phyloP scores from a whole-genome alignment of 305 asterid species.

The Rubia tinctorum region DNA sequence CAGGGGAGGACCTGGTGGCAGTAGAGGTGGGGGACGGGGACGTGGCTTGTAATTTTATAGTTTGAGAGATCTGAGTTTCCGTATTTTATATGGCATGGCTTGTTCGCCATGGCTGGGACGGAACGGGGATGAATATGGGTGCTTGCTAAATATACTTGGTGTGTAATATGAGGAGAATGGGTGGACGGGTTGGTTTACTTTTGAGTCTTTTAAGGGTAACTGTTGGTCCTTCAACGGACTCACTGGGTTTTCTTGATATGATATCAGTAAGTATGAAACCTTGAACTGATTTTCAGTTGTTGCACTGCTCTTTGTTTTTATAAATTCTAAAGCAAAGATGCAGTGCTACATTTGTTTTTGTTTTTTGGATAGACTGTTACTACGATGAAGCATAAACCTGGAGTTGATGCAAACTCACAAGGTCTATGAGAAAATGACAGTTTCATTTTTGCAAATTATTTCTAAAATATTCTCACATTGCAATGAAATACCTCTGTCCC shows the following conservation, averaged over 20 bases:
- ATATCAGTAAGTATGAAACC: not conserved
- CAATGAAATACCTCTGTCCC: no score
- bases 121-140: not conserved
- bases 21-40: slow-evolving; percentile 44
- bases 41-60: slow-evolving; percentile 32
- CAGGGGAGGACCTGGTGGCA: slow-evolving; percentile 48
- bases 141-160: not conserved
- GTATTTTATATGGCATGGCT: slow-evolving; percentile 8
- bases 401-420: no score
- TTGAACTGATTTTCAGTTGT: no score
- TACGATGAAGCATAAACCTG: no score
- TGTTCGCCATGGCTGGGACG: not conserved
- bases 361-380: no score
- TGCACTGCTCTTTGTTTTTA: no score
- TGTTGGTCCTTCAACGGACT: not conserved
- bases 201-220: not conserved
- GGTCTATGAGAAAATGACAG: no score
- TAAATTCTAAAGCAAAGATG: no score
- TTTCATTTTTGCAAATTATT: no score
- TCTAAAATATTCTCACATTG: no score
- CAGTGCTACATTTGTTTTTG: no score
- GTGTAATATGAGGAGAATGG: not conserved
- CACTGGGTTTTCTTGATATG: not conserved
- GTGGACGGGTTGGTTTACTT: not conserved
- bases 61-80: slow-evolving; percentile 13